Conservation (phyloP, 192 early-diverging fungal genomes). For the Coemansia biformis region DNA sequence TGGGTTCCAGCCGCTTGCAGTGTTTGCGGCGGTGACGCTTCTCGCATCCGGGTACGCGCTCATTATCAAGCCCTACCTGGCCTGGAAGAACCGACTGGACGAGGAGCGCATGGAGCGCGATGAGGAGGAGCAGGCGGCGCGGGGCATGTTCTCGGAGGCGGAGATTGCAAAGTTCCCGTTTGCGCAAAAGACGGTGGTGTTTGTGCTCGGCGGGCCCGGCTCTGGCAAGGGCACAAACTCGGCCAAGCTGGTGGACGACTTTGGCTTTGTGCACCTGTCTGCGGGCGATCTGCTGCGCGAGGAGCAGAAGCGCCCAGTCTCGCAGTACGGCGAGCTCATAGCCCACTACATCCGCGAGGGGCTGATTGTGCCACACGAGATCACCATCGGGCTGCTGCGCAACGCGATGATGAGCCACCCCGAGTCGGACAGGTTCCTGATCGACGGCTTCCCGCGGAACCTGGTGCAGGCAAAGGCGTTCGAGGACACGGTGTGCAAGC, state of each 20-base stretch:
- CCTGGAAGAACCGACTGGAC: slow-evolving; percentile 19
- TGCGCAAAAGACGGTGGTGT: slow-evolving; percentile 69
- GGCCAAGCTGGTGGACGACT: slow-evolving; percentile 78
- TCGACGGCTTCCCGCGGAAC: slow-evolving; percentile 95
- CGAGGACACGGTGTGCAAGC: slow-evolving; percentile 74
- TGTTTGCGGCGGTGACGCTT: slow-evolving; percentile 20
- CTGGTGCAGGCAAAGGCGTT: slow-evolving; percentile 92
- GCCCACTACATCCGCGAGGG: slow-evolving; percentile 88
- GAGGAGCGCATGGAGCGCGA: slow-evolving; percentile 4
- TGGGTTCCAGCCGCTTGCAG: slow-evolving; percentile 26
- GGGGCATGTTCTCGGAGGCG: slow-evolving; percentile 10
- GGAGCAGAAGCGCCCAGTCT: slow-evolving; percentile 76
- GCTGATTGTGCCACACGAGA: slow-evolving; percentile 91
- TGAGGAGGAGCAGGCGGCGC: slow-evolving; percentile 4
- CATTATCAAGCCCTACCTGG: slow-evolving; percentile 34
- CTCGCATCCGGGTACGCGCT: slow-evolving; percentile 21
- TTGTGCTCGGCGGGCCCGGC: slow-evolving; percentile 84
- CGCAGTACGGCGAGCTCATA: slow-evolving; percentile 88
- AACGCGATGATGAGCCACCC: slow-evolving; percentile 76
- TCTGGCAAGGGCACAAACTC: slow-evolving; percentile 97
- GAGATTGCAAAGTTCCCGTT: slow-evolving; percentile 39
- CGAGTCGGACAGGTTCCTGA: slow-evolving; percentile 71
- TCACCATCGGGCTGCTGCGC: slow-evolving; percentile 88
- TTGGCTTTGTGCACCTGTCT: slow-evolving; percentile 90
- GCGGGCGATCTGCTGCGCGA: slow-evolving; percentile 94